Evolutionary conservation across 768 basidiomycete species (phyloP).

Genomic region (Mycena rosella): DNA sequence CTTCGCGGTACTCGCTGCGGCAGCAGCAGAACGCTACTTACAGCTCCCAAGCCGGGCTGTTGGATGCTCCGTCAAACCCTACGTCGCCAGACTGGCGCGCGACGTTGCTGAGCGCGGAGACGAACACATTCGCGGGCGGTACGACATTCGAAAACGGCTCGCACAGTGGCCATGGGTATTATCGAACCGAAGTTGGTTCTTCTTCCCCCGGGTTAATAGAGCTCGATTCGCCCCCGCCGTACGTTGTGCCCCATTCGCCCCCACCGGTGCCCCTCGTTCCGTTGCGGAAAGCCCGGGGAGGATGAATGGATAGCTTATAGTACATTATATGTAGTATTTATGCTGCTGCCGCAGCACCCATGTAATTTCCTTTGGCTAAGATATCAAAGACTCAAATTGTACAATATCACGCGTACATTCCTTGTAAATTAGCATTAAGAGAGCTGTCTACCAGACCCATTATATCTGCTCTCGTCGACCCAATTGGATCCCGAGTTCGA

Average conservation of each 20-base stretch:
- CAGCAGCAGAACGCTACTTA: not conserved
- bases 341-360: too few relatives aligned
- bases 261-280: conserved; percentile 38
- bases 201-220: conserved; percentile 8
- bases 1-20: not conserved
- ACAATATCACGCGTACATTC: conserved; percentile 11
- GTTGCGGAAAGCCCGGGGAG: conserved; percentile 44
- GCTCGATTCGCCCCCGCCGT: conserved; percentile 32
- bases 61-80: conserved; percentile 2
- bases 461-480: conserved; percentile 24
- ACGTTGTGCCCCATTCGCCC: not conserved
- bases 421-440: not conserved
- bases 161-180: conserved; percentile 1
- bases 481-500: conserved; percentile 2
- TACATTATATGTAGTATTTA: not conserved
- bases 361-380: not conserved
- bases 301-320: not conserved
- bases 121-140: conserved; percentile 26
- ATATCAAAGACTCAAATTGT: not conserved
- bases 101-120: conserved; percentile 5
- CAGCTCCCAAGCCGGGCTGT: not conserved
- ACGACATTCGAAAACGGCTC: conserved; percentile 11
- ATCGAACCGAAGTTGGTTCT: conserved; percentile 8
- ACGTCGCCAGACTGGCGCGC: conserved; percentile 27
- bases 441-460: conserved; percentile 20